Conservation (phyloP, 805 yeast genomes). For the Wickerhamomyces bisporus region DNA sequence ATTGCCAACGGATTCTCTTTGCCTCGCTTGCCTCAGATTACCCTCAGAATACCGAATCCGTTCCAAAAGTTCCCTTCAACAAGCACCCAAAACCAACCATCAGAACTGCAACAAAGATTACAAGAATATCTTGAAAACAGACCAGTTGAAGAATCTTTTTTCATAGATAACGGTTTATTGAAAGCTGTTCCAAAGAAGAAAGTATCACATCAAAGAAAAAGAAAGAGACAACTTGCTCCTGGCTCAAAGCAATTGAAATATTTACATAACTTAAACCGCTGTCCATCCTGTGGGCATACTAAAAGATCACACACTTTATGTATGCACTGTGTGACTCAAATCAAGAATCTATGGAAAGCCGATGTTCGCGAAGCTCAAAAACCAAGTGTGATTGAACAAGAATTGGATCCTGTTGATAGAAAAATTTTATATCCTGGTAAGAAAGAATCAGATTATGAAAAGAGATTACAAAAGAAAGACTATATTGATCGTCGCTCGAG, state of each 20-base stretch:
- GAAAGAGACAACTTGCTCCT: constrained; percentile 78
- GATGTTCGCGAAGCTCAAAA: constrained; percentile 27
- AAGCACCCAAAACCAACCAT: constrained; percentile 9
- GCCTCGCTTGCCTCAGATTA: constrained; percentile 23
- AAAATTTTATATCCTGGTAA: constrained; percentile 72
- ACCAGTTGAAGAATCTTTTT: constrained; percentile 29
- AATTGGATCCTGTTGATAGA: constrained; percentile 52
- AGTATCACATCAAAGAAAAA: constrained; percentile 78
- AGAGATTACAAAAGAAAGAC: constrained; percentile 46
- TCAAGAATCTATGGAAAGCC: constrained; percentile 65
- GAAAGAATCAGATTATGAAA: constrained; percentile 39
- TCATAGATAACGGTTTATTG: constrained; percentile 65
- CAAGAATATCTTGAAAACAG: constrained; percentile 26
- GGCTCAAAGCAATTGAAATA: constrained; percentile 77
- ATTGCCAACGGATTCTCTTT: constrained; percentile 11
- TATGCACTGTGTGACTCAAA: constrained; percentile 85
- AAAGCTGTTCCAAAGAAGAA: constrained; percentile 94
- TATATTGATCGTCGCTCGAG: constrained; percentile 51
- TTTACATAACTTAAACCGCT: constrained; percentile 72
- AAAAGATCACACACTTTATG: constrained; percentile 89
- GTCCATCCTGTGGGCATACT: constrained; percentile 93
- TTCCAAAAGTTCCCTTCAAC: constrained; percentile 7
- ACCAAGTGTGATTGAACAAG: constrained; percentile 25
- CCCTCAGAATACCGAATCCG: constrained; percentile 21
- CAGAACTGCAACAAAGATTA: constrained; percentile 32